Evolutionary conservation across 352 stramenopile genomes (phyloP), one percentile per base, ranked within the genome.

Genomic region (Plasmopara viticola): DNA sequence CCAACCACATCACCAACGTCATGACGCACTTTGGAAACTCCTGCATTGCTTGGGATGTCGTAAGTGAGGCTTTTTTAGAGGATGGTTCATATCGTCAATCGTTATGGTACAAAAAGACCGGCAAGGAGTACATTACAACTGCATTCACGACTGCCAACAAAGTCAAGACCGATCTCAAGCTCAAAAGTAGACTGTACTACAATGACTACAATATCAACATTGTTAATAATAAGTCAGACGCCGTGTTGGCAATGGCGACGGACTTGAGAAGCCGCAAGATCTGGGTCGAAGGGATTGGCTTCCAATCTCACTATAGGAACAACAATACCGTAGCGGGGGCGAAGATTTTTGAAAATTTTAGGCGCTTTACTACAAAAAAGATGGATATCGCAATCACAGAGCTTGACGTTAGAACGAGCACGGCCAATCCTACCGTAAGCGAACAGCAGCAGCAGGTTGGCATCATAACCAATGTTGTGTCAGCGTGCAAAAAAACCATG

Each of bases 91-190:
- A 71, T 28, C 54, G 63, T 6, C 31, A 64, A 40, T 71, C 63
- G 0, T 71, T 72, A 28, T 72, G 64, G 64, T 72, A 66, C 51
- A 62, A 67, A 20, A 68, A 66, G 60, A 62, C 52, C 4, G 64
- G 64, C 30, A 60, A 58, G 18, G 64, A 72, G 9, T 72, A 68
- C 48, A 68, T 72, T 35, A 34, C 40, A 9, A 45, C 44, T 13
- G 64, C 64, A 18, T 72, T 61, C 51, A 58, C 58, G 15, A 63
- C 64, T 40, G 64, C 64, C n/a, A 65, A 58, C 28, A 48, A 53
- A 42, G 59, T 68, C 35, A 72, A 68, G 57, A 30, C 33, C 12
- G 44, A 66, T n/a, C 56, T 68, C 18, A 55, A 53, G 3, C 39
- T 68, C 13, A 47, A 49, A 34, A 30, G 43, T 18, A 48, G 42